These are phyloP conservation scores for Waltergamsia citrina DNA, from an alignment of 2,329 filamentous ascomycete species.

Conservation along the genomic window DNA sequence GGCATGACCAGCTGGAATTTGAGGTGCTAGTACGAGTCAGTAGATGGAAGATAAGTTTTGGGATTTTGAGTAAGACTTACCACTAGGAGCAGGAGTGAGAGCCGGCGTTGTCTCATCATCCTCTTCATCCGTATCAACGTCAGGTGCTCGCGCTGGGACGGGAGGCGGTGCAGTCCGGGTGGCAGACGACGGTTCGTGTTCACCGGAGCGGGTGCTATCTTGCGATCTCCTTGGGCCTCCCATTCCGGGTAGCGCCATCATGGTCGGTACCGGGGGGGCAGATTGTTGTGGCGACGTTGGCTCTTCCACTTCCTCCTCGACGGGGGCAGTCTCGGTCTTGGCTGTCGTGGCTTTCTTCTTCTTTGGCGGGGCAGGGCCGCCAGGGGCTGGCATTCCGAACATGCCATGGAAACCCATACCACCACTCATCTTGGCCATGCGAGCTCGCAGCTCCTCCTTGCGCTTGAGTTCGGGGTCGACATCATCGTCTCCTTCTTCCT, in stretches of 20 bases:
- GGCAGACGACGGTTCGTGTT: constrained; percentile 16
- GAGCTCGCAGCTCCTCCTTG: constrained; percentile 78
- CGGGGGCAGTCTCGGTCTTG: constrained; percentile 27
- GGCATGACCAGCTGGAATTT: constrained; percentile 19
- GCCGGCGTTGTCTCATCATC: constrained; percentile 23
- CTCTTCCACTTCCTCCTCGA: constrained; percentile 30
- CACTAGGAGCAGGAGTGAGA: constrained; percentile 11
- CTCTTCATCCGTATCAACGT: constrained; percentile 8
- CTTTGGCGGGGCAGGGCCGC: constrained; percentile 34
- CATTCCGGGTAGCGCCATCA: constrained; percentile 67
- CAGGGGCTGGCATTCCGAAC: constrained; percentile 67
- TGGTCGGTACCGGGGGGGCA: constrained; percentile 46
- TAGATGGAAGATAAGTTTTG: not conserved
- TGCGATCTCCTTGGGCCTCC: constrained; percentile 42
- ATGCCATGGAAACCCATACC: constrained; percentile 96
- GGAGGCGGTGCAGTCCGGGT: constrained; percentile 17
- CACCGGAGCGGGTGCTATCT: constrained; percentile 26
- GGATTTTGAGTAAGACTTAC: constrained; percentile 10
- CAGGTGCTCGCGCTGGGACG: constrained; percentile 13
- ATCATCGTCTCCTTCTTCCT: constrained; percentile 74
- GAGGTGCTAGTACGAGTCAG: not conserved
- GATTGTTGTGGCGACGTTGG: constrained; percentile 29
- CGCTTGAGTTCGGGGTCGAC: constrained; percentile 80
- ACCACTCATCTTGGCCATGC: constrained; percentile 98
- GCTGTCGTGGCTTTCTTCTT: constrained; percentile 42